phyloP scores from a whole-genome alignment of 106 monocot species.

The Dendrobium chrysotoxum region DNA sequence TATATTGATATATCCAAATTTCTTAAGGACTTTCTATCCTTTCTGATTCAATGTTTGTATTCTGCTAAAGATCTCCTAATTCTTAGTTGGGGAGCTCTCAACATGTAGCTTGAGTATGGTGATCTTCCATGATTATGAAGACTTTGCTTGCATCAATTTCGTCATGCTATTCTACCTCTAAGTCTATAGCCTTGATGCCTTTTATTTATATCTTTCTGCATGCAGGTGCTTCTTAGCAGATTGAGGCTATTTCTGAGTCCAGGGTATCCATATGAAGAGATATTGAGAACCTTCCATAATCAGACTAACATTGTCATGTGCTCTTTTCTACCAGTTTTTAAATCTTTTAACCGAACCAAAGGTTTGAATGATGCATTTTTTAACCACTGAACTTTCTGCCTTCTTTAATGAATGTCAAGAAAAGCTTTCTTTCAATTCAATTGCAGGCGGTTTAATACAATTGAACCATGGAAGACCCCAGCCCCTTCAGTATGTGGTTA shows the following conservation, averaged over 20 bases:
- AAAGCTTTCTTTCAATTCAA: neutral
- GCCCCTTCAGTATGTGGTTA: constrained; percentile 31
- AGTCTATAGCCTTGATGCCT: neutral
- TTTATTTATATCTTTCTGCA: neutral
- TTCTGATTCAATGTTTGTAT: neutral
- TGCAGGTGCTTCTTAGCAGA: constrained; percentile 73
- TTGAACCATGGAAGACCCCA: constrained; percentile 39
- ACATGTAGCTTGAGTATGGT: neutral
- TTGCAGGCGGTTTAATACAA: constrained; percentile 68
- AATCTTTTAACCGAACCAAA: constrained; percentile 67
- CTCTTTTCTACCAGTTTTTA: constrained; percentile 74
- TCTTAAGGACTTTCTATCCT: too few species aligned
- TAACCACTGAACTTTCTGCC: neutral
- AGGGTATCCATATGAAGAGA: constrained; percentile 90
- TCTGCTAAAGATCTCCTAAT: neutral
- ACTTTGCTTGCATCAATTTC: neutral
- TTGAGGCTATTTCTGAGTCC: constrained; percentile 84
- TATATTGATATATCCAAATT: too few species aligned
- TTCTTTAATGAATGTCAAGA: neutral
- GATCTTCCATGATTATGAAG: too few species aligned
- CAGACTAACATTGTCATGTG: constrained; percentile 83
- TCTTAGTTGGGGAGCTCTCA: neutral
- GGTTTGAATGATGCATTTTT: constrained; percentile 20
- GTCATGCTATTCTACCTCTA: neutral
- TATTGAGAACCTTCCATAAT: constrained; percentile 74